Percentiles rank a stretch among this genome's conserved stretches.
Evolutionary conservation across 1,284 basidiomycete genomes (phyloP).

Genomic region (Trichosporon ovoides): DNA sequence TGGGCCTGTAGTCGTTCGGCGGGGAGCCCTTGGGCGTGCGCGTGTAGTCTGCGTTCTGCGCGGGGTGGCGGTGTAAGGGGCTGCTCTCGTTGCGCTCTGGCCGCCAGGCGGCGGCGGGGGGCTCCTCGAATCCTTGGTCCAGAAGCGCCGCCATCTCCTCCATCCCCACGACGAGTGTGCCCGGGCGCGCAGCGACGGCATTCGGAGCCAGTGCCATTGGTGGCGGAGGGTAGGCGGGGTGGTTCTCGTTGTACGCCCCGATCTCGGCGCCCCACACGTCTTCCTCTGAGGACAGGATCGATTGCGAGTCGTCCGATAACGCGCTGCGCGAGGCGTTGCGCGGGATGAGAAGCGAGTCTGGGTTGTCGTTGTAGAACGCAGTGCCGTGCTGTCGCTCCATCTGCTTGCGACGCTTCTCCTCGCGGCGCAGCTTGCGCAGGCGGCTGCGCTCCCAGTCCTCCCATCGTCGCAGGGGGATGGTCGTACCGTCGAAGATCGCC

Average conservation of each 20-base stretch:
- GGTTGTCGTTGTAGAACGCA: slow-evolving; percentile 43
- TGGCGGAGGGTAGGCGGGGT: slow-evolving; percentile 69
- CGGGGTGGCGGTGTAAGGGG: slow-evolving; percentile 24
- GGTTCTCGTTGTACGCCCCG: slow-evolving; percentile 74
- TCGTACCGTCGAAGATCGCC: slow-evolving; percentile 55
- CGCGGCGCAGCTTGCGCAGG: slow-evolving; percentile 81
- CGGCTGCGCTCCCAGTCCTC: slow-evolving; percentile 99
- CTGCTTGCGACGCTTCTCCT: slow-evolving; percentile 75
- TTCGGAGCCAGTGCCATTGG: slow-evolving; percentile 63
- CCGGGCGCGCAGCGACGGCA: slow-evolving; percentile 52
- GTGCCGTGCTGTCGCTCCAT: slow-evolving; percentile 62
- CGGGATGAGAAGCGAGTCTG: slow-evolving; percentile 48
- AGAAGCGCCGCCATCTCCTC: slow-evolving; percentile 82
- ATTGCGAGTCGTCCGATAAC: slow-evolving; percentile 56
- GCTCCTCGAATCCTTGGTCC: slow-evolving; percentile 77
- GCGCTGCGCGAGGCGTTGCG: slow-evolving; percentile 35
- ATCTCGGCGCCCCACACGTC: slow-evolving; percentile 76
- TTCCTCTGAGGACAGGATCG: slow-evolving; percentile 79
- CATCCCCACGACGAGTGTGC: slow-evolving; percentile 57
- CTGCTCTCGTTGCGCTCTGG: slow-evolving; percentile 26
- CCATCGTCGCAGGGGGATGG: slow-evolving; percentile 88
- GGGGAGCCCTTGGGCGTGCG: neutral
- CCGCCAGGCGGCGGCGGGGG: slow-evolving; percentile 23
- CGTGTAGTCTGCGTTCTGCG: neutral
- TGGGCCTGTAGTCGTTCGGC: slow-evolving; percentile 1